These are phyloP conservation scores for Aspergillus texensis DNA, from an alignment of 2,329 filamentous ascomycete species.

Conservation along the genomic window DNA sequence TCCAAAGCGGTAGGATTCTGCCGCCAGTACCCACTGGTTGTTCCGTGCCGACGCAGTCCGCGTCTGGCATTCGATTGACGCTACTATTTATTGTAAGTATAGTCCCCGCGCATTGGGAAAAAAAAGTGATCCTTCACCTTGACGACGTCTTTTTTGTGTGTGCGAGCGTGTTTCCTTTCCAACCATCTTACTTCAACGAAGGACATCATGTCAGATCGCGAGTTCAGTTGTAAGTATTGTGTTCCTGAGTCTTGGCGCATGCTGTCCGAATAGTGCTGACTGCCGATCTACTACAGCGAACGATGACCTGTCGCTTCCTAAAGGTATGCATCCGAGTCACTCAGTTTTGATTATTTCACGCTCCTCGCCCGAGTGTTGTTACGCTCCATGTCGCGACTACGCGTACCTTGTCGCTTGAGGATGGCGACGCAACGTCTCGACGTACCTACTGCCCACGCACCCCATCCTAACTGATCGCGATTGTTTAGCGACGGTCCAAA, in stretches of 20 bases:
- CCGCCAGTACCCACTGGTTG: constrained; percentile 4
- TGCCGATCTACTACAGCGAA: constrained; percentile 43
- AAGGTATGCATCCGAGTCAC: constrained; percentile 45
- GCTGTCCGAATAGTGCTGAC: constrained; percentile 21
- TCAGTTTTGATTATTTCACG: neutral
- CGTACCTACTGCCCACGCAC: neutral
- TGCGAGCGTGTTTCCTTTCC: neutral
- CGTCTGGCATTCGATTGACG: constrained; percentile 3
- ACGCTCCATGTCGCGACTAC: neutral
- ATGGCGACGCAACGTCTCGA: neutral
- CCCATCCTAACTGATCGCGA: constrained; percentile 6
- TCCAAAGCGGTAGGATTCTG: constrained; percentile 10
- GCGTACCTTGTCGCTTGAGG: neutral
- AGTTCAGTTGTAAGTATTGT: constrained; percentile 51
- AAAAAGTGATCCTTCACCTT: constrained; percentile 8
- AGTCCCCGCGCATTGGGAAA: constrained; percentile 13
- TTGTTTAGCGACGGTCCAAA: constrained; percentile 65
- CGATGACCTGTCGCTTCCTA: constrained; percentile 63
- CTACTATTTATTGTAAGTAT: constrained; percentile 13
- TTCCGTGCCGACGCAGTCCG: constrained; percentile 10
- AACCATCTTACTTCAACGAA: neutral
- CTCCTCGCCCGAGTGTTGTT: no score
- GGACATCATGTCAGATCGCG: constrained; percentile 56
- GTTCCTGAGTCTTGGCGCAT: constrained; percentile 14
- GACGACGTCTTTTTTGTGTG: neutral